phyloP scores from a whole-genome alignment of 2,329 filamentous ascomycete genomes.

The Coleophoma crateriformis region DNA sequence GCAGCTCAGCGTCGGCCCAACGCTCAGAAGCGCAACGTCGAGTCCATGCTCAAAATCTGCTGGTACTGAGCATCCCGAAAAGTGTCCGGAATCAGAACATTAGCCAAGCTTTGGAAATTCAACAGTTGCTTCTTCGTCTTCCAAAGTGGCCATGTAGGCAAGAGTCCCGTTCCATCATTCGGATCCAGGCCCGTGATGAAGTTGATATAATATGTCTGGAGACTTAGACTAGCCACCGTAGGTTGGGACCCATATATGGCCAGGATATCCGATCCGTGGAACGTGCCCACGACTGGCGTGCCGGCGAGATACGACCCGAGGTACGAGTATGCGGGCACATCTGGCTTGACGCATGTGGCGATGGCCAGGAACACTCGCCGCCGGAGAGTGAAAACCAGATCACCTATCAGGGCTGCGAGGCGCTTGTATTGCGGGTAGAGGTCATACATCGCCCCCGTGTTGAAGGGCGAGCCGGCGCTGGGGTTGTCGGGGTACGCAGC shows the following conservation, averaged over 20 bases:
- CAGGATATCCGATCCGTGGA: conserved; percentile 66
- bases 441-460: conserved; percentile 61
- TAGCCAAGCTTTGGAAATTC: conserved; percentile 36
- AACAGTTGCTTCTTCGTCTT: conserved; percentile 42
- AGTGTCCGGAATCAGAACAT: conserved; percentile 36
- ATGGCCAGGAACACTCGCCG: conserved; percentile 57
- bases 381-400: conserved; percentile 68
- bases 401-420: conserved; percentile 68
- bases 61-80: conserved; percentile 40
- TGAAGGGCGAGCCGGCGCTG: conserved; percentile 62
- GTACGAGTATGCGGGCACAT: conserved; percentile 68
- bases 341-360: conserved; percentile 40
- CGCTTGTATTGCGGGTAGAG: conserved; percentile 75
- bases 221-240: conserved; percentile 44
- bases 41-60: no score
- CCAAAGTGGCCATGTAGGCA: conserved; percentile 48
- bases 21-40: no score
- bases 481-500: conserved; percentile 50
- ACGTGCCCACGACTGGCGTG: conserved; percentile 68
- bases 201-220: conserved; percentile 65
- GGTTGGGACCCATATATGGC: conserved; percentile 49
- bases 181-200: conserved; percentile 69
- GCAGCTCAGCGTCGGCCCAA: no score
- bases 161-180: conserved; percentile 45
- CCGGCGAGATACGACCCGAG: conserved; percentile 67